Evolutionary conservation across 176 grass and related monocot species (phyloP).

Genomic region (Cymbopogon citratus): DNA sequence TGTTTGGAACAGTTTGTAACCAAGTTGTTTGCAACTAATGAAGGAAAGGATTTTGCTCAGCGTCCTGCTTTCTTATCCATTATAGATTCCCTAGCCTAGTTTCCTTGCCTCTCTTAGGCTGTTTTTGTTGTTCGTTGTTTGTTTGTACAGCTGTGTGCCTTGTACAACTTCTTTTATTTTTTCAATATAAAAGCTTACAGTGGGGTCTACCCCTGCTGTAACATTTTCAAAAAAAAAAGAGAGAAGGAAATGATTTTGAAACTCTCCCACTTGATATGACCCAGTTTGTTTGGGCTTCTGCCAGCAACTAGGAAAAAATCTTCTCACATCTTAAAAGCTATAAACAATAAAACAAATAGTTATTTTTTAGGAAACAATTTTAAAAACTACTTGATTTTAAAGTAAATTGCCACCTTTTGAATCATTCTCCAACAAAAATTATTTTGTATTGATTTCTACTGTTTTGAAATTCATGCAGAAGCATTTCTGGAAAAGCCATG

Average conservation of each 20-base stretch:
- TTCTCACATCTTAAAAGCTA: neutral
- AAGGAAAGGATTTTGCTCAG: no score
- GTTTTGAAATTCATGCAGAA: neutral
- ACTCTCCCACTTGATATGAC: neutral
- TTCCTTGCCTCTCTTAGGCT: no score
- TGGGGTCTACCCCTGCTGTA: no score
- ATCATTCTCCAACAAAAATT: neutral
- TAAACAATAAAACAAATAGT: neutral
- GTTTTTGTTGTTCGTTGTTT: no score
- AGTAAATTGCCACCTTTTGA: neutral
- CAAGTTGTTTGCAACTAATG: neutral
- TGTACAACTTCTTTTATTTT: no score
- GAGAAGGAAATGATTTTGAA: no score
- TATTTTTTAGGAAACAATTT: neutral
- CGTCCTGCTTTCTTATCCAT: no score
- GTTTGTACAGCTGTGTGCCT: no score
- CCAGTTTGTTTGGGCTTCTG: neutral
- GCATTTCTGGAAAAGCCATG: neutral
- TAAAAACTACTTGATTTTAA: neutral
- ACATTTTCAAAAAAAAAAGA: no score
- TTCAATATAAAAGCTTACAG: no score
- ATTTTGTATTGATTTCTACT: neutral
- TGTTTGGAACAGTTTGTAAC: neutral
- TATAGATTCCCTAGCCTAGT: no score
- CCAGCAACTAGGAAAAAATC: neutral